Percentiles rank a stretch among this genome's conserved stretches.
Conservation (phyloP, 1,139 yeast genomes). For the Groenewaldozyma auringiensis region DNA sequence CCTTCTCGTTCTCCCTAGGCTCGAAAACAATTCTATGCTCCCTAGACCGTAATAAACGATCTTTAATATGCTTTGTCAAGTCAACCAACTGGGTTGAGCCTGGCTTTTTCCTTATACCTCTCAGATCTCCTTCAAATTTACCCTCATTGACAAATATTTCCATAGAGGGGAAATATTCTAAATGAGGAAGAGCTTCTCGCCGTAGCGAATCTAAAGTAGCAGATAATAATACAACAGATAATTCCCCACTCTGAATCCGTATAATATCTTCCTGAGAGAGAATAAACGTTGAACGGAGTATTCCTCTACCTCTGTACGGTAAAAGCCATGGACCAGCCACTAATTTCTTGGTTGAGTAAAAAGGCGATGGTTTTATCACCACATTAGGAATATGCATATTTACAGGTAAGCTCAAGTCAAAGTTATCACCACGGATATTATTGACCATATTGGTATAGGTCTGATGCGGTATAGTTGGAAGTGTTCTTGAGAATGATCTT, state of each 20-base stretch:
- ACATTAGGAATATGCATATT: background rate
- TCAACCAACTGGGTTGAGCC: conserved; percentile 24
- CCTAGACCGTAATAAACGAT: conserved; percentile 1
- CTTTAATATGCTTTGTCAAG: background rate
- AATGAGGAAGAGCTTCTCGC: background rate
- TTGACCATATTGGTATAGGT: conserved; percentile 1
- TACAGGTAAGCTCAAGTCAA: background rate
- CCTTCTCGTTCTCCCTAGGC: conserved; percentile 18
- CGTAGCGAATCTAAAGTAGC: background rate
- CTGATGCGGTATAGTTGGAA: background rate
- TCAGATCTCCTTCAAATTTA: conserved; percentile 12
- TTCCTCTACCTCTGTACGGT: background rate
- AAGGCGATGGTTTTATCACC: background rate
- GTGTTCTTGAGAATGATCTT: background rate
- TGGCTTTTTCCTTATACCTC: conserved; percentile 33
- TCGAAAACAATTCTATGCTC: conserved; percentile 19
- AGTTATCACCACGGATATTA: background rate
- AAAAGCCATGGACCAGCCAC: background rate
- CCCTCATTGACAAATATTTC: conserved; percentile 8
- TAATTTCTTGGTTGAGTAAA: background rate
- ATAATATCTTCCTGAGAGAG: background rate
- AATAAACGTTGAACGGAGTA: background rate
- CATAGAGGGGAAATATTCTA: background rate
- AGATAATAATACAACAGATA: background rate
- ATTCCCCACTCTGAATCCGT: background rate